phyloP scores from a whole-genome alignment of 2,329 filamentous ascomycete genomes.

The Fusarium buxicola region DNA sequence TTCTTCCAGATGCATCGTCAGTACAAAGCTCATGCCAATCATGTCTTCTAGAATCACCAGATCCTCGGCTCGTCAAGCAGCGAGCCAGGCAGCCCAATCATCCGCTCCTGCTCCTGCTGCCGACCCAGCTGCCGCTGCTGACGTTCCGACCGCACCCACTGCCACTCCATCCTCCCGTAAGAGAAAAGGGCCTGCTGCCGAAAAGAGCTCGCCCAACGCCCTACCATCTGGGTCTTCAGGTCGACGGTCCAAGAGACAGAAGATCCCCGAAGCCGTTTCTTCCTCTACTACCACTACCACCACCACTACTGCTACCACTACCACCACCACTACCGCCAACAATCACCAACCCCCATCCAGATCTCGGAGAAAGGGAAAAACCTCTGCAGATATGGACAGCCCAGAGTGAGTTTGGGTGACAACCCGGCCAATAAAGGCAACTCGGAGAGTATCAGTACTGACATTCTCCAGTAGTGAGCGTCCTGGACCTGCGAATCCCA shows the following conservation, averaged over 20 bases:
- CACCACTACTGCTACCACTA: conserved; percentile 45
- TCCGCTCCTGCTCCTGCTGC: conserved; percentile 56
- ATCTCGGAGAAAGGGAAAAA: conserved; percentile 71
- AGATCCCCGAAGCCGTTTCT: conserved; percentile 64
- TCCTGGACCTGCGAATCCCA: conserved; percentile 70
- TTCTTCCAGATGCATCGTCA: conserved; percentile 38
- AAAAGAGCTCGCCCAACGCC: conserved; percentile 57
- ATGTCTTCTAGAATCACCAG: conserved; percentile 98
- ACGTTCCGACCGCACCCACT: conserved; percentile 56
- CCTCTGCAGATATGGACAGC: conserved; percentile 76
- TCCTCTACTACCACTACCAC: conserved; percentile 45
- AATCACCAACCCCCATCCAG: conserved; percentile 51
- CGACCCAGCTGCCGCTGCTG: conserved; percentile 53
- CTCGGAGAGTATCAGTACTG: conserved; percentile 9
- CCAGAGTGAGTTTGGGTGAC: conserved; percentile 65
- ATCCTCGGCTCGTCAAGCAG: conserved; percentile 91
- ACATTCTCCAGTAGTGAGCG: conserved; percentile 38
- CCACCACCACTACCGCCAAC: conserved; percentile 44
- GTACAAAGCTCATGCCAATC: conserved; percentile 65
- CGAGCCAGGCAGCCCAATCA: conserved; percentile 67
- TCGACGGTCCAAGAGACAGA: conserved; percentile 78
- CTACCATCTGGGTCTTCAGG: conserved; percentile 53
- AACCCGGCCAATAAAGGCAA: background rate
- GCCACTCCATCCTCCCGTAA: conserved; percentile 70
- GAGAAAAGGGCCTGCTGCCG: conserved; percentile 75